phyloP scores from a whole-genome alignment of 192 early-diverging fungal species.

The Lobosporangium transversale region DNA sequence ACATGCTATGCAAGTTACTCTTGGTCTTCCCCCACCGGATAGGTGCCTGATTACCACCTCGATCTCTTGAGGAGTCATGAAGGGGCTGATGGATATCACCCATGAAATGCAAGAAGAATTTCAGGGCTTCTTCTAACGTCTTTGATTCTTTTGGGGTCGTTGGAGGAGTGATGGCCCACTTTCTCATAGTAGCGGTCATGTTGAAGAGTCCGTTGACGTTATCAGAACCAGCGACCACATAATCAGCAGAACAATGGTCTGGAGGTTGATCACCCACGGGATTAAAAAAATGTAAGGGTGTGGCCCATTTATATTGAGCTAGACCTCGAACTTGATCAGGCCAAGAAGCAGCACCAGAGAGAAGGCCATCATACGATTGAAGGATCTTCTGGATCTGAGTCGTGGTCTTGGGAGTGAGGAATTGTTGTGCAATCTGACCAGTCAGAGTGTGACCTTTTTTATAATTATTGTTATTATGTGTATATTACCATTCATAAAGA shows the following conservation, averaged over 20 bases:
- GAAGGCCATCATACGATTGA: slow-evolving; percentile 34
- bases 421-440: slow-evolving; percentile 54
- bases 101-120: slow-evolving; percentile 58
- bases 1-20: slow-evolving; percentile 48
- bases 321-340: slow-evolving; percentile 24
- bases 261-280: slow-evolving; percentile 50
- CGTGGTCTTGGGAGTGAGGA: slow-evolving; percentile 38
- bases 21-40: slow-evolving; percentile 42
- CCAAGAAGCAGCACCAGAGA: slow-evolving; percentile 31
- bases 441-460: slow-evolving; percentile 54
- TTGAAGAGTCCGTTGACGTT: slow-evolving; percentile 53
- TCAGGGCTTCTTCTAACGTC: slow-evolving; percentile 36
- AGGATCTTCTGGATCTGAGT: slow-evolving; percentile 32
- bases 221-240: slow-evolving; percentile 29
- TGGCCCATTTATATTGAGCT: slow-evolving; percentile 27
- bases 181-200: slow-evolving; percentile 46
- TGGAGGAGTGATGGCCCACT: slow-evolving; percentile 23
- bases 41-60: slow-evolving; percentile 41
- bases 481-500: too few relatives aligned
- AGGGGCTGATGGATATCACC: slow-evolving; percentile 61
- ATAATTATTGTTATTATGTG: too few relatives aligned
- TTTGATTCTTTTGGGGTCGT: slow-evolving; percentile 1
- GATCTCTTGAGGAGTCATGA: slow-evolving; percentile 37
- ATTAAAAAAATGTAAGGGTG: slow-evolving; percentile 45
- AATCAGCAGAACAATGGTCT: slow-evolving; percentile 30